Base-by-base conservation (phyloP, 2,329 filamentous ascomycete species). In the Didymella pomorum region DNA sequence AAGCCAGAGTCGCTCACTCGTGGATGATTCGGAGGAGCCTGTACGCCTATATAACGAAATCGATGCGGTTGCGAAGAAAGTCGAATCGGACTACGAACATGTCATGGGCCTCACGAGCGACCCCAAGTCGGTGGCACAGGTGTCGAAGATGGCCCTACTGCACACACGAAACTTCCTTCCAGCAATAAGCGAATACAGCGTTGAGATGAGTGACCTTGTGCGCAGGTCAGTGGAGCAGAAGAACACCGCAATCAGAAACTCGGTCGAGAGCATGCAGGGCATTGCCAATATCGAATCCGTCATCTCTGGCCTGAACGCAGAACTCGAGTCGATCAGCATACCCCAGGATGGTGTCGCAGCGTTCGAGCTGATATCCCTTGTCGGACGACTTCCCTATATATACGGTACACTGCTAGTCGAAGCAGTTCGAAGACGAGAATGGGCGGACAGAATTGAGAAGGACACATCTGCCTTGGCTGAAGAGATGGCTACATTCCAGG, bases 371-470 rank as follows among this genome's bases (percentile, higher is more conserved):
- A 82, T 99, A 21, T 87, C 89, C 18, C 82, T 92, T 21, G 89
- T 97, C 33, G 89, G 93, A 42, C 88, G 93, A 62, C 84, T 98
- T 28, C 95, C 95, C 0, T 89, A 90, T 56, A 88, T 96, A 68
- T 99, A 98, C 74, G 93, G 93, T 0, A 93, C 93, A 2, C 90
- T 97, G 58, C 81, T 96, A 20, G 86, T 92, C 3, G 95, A 99
- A 77, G 90, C 92, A 16, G 87, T 97, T 39, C 87, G 91, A 56
- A 88, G 95, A 21, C 88, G 88, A 31, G 93, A 97, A 78, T 99
- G 95, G 93, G 87, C 69, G 4, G 92, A 96, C 51, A 97, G 96
- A 77, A 89, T 98, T 76, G 92, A 90, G 72, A 85, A 86, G 2
- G 95, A 98, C 70, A 95, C 94, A 0, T 88, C 91, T 2, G 92